Percentiles rank a stretch among this genome's conserved stretches.
These are phyloP conservation scores for Tuber indicum DNA, from an alignment of 495 filamentous ascomycete genomes.

Conservation along the genomic window DNA sequence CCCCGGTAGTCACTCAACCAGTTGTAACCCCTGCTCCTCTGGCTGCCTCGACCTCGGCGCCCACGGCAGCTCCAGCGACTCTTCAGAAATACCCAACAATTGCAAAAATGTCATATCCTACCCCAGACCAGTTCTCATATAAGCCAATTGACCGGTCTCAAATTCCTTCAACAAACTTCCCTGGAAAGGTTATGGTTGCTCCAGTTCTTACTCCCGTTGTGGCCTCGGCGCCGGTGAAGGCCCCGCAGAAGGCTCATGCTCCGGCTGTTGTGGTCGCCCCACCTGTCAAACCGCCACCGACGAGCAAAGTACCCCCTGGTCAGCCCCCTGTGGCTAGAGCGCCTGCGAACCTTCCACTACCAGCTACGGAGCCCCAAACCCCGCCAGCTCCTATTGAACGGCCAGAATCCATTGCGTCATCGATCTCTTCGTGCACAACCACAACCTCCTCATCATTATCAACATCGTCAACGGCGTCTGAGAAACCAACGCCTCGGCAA, in stretches of 20 bases:
- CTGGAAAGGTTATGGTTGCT: conserved; percentile 1
- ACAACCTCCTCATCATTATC: conserved; percentile 15
- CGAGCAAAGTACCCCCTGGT: conserved; percentile 1
- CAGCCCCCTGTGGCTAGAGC: conserved; percentile 6
- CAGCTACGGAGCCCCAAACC: conserved; percentile 17
- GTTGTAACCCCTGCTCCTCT: background rate
- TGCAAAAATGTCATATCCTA: conserved; percentile 31
- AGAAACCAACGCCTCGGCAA: conserved; percentile 11
- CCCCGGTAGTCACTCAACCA: conserved; percentile 14
- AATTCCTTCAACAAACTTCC: conserved; percentile 12
- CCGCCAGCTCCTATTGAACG: conserved; percentile 15
- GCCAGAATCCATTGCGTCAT: conserved; percentile 22
- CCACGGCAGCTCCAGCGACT: background rate
- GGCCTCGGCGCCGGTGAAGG: background rate
- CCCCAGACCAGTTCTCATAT: conserved; percentile 31
- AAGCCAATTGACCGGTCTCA: conserved; percentile 28
- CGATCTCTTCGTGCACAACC: conserved; percentile 5
- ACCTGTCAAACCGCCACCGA: conserved; percentile 3
- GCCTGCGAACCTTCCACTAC: background rate
- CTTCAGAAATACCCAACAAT: conserved; percentile 22
- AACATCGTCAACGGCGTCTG: conserved; percentile 17
- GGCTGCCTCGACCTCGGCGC: background rate
- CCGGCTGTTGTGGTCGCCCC: background rate
- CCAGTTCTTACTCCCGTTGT: background rate
- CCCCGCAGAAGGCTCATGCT: background rate